Evolutionary conservation across 2,329 filamentous ascomycete species (phyloP), one percentile per base, ranked within the genome.

Genomic region (Fusarium chaquense): DNA sequence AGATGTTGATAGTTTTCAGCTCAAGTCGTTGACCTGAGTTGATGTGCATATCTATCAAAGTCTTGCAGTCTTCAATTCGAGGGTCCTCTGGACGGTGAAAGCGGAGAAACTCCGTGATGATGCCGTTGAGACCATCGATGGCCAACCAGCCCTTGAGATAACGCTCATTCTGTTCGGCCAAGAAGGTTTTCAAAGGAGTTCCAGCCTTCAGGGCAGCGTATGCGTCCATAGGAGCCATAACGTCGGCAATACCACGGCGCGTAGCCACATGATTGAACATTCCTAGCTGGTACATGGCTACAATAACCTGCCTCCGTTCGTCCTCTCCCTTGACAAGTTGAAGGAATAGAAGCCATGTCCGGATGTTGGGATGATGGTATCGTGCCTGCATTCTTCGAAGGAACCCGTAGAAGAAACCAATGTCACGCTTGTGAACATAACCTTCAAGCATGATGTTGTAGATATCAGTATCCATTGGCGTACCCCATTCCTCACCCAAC

Each of bases 311-410:
- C 26, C 81, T 80, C 53, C 81, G 79, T 51, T 84, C 81, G n/a
- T 87, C 83, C 73, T 90, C 88, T 13, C 85, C 85, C 76, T 87
- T 85, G 60, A 91, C 85, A 45, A 87, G 78, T n/a, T 78, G 76
- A 20, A 87, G 75, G 61, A 86, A 84, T 6, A 83, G 77, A 4
- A 83, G 68, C 85, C 85, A 87, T 0, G 85, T 86, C 18, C 76
- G 74, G 5, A 82, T 73, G 49, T 85, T 82, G 6, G 84, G 83
- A 30, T 69, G 64, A 45, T 81, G 78, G 49, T 78, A 80, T 15
- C 77, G 76, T 9, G 67, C 55, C 26, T 76, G 62, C 84, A 87
- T 86, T 60, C 78, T 76, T 18, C 74, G 67, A 18, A 86, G 70
- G 2, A 80, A 76, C 5, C 68, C 67, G 58, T 81, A 73, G 71